A percentile compares a stretch with the other conserved stretches of the same genome.
Conservation (phyloP, 2,329 filamentous ascomycete species). For the Sporothrix brasiliensis region DNA sequence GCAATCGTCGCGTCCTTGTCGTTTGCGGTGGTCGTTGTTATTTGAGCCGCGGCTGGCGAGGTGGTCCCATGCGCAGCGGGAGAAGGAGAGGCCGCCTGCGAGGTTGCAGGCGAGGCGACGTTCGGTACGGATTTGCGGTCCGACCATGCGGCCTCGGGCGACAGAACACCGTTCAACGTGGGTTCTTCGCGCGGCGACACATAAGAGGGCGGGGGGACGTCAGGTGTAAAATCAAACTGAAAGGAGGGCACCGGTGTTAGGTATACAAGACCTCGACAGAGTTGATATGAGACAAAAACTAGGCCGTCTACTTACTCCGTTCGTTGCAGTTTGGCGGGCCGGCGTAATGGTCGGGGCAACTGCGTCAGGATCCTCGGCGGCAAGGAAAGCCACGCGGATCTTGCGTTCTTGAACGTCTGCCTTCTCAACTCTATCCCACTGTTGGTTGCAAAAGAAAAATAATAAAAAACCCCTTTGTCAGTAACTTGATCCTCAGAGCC, state of each 20-base stretch:
- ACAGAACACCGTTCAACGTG: conserved; percentile 35
- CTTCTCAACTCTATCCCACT: conserved; percentile 84
- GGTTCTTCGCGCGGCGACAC: conserved; percentile 42
- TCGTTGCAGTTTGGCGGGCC: conserved; percentile 38
- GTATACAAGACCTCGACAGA: background rate
- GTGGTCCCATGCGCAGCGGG: background rate
- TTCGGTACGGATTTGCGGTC: conserved; percentile 35
- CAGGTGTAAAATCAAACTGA: conserved; percentile 43
- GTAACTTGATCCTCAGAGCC: too few relatives aligned
- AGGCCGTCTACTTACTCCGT: conserved; percentile 39
- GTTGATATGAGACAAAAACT: background rate
- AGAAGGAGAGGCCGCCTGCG: conserved; percentile 10
- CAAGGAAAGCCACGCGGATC: conserved; percentile 86
- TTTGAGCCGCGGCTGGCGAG: conserved; percentile 2
- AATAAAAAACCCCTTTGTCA: background rate
- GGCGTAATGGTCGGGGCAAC: conserved; percentile 42
- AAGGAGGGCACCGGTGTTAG: background rate
- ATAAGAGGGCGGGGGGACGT: conserved; percentile 41
- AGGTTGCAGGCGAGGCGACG: background rate
- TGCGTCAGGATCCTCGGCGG: conserved; percentile 54
- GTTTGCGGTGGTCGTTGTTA: conserved; percentile 22
- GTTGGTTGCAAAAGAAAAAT: background rate
- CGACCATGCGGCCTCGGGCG: conserved; percentile 33
- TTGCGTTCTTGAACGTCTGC: conserved; percentile 85
- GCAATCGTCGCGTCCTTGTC: conserved; percentile 38